Percentiles rank a stretch among this genome's conserved stretches.
Evolutionary conservation across 2,329 filamentous ascomycete genomes (phyloP).

Genomic region (Kalmusia sp.): DNA sequence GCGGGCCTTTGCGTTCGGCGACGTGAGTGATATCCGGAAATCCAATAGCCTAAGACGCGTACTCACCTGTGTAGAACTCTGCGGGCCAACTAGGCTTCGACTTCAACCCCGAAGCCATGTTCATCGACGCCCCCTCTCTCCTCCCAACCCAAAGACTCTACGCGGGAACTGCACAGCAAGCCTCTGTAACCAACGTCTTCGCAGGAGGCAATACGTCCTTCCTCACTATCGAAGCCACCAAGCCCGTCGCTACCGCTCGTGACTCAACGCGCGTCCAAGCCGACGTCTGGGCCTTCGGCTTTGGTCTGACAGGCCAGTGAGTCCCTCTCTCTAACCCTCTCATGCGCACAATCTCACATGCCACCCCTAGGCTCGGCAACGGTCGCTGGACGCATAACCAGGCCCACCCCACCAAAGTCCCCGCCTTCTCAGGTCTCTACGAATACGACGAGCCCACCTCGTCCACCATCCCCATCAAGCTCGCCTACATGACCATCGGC

Average conservation of each 20-base stretch:
- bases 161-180: constrained; percentile 65
- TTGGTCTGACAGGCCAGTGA: constrained; percentile 77
- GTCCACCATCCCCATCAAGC: constrained; percentile 76
- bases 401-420: constrained; percentile 77
- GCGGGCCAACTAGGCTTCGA: constrained; percentile 91
- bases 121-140: constrained; percentile 72
- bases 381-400: constrained; percentile 92
- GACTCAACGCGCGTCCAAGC: constrained; percentile 66
- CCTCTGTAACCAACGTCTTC: constrained; percentile 77
- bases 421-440: constrained; percentile 79
- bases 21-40: constrained; percentile 47
- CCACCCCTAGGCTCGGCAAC: constrained; percentile 66
- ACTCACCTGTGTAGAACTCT: constrained; percentile 63
- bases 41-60: background rate
- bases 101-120: constrained; percentile 66
- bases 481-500: constrained; percentile 76
- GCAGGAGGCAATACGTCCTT: constrained; percentile 89
- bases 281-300: constrained; percentile 87
- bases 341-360: no score
- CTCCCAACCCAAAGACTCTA: constrained; percentile 78
- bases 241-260: constrained; percentile 54
- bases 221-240: constrained; percentile 81
- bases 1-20: constrained; percentile 84
- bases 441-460: constrained; percentile 83
- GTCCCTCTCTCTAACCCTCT: no score